Evolutionary conservation across 2,329 filamentous ascomycete species (phyloP).

Genomic region (Fusarium tanahbumbuense): DNA sequence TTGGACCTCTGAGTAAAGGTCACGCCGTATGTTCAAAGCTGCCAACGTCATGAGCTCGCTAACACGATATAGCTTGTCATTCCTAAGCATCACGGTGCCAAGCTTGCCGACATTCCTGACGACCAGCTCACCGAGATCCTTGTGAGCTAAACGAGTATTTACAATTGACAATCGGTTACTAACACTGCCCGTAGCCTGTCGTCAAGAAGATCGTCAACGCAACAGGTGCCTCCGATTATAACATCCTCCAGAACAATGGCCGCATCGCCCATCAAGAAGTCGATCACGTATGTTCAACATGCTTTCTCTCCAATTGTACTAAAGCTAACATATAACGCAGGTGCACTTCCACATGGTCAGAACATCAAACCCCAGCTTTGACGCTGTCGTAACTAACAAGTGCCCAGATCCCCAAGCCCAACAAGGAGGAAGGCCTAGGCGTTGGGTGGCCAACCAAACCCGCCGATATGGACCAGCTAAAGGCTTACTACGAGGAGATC

Average conservation of each 20-base stretch:
- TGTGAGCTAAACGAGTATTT: conserved; percentile 57
- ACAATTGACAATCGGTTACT: neutral
- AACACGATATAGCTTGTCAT: conserved; percentile 80
- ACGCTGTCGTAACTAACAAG: conserved; percentile 6
- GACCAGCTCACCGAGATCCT: conserved; percentile 85
- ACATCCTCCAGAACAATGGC: conserved; percentile 97
- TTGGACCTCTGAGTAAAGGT: conserved; percentile 87
- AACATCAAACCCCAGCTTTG: neutral
- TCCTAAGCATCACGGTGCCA: conserved; percentile 92
- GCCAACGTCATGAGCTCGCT: conserved; percentile 8
- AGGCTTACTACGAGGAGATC: conserved; percentile 82
- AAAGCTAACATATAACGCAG: conserved; percentile 54
- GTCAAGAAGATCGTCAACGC: conserved; percentile 88
- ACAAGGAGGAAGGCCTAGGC: conserved; percentile 79
- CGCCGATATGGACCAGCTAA: conserved; percentile 84
- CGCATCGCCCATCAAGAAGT: conserved; percentile 91
- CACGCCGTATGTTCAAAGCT: conserved; percentile 76
- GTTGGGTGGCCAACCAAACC: conserved; percentile 82
- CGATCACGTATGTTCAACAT: conserved; percentile 77
- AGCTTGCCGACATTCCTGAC: conserved; percentile 92
- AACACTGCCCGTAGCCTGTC: conserved; percentile 48
- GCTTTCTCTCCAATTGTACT: no score
- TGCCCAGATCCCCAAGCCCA: conserved; percentile 90
- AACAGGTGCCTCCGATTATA: conserved; percentile 83
- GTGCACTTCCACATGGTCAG: conserved; percentile 93